Base-by-base conservation (phyloP, 208 protist species). In the Herpetomonas samuelpessoai region DNA sequence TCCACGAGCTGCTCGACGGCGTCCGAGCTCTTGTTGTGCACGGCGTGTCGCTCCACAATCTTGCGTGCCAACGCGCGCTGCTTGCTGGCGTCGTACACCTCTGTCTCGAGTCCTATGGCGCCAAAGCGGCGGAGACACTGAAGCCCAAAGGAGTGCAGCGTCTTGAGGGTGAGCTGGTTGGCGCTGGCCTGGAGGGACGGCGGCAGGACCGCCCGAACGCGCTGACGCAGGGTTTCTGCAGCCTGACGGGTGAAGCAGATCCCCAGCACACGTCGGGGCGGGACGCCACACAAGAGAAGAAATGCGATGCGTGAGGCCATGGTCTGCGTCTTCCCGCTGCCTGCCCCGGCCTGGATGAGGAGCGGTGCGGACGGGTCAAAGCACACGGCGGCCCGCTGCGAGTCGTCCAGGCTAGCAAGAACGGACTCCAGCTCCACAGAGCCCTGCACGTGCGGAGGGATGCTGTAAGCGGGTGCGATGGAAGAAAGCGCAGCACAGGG, bases 241-340 rank as follows among this genome's bases (percentile, higher is more conserved):
- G 89, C 83, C 30, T 92, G 82, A 6, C 89, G 81, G 14, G 89
- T 91, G 61, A 96, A 96, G 56, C 86, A 92, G 27, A 96, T 78
- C 22, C 79, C 83, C n/a, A 96, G 68, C 22, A 96, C 78, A 28
- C 59, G 22, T n/a, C 66, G 55, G 18, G 82, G 61, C n/a, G 76
- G 68, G n/a, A 96, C 80, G 27, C 69, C 72, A 7, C 45, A 48
- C 27, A 74, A 27, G 49, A 96, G 61, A 2, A 93, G 57, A 46
- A 71, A 81, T 3, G 76, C 86, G 19, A 96, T 81, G 21, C 89
- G 86, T 19, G 66, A 68, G 0, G 86, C 86, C 79, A 96, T 92
- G 26, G 89, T 92, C 57, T 91, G 86, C 38, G 89, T 96, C 51
- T 96, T 96, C 18, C 89, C 89, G 50, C 86, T 93, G n/a, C 89